phyloP scores from a whole-genome alignment of 2,329 filamentous ascomycete species.

The Clonostachys byssicola region DNA sequence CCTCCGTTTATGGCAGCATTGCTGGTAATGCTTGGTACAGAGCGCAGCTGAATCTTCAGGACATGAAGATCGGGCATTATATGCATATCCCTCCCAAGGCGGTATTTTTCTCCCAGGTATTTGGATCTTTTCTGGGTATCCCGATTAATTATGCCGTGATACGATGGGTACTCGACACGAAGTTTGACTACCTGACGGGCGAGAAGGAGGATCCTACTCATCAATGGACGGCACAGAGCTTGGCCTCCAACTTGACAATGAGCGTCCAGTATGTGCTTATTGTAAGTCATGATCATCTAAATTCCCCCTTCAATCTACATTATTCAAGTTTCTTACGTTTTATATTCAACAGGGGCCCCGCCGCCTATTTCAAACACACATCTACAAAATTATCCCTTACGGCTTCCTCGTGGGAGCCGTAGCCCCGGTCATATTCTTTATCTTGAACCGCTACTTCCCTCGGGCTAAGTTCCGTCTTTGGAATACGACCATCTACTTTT shows the following conservation, averaged over 20 bases:
- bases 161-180: slow-evolving; percentile 53
- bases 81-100: slow-evolving; percentile 56
- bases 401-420: slow-evolving; percentile 47
- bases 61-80: slow-evolving; percentile 62
- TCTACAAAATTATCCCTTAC: slow-evolving; percentile 44
- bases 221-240: slow-evolving; percentile 56
- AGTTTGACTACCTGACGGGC: slow-evolving; percentile 50
- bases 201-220: slow-evolving; percentile 45
- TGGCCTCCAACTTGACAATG: slow-evolving; percentile 46
- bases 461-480: slow-evolving; percentile 48
- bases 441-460: slow-evolving; percentile 48
- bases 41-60: slow-evolving; percentile 54
- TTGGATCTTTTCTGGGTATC: slow-evolving; percentile 53
- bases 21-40: slow-evolving; percentile 60
- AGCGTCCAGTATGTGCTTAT: slow-evolving; percentile 59
- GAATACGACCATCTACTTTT: slow-evolving; percentile 61
- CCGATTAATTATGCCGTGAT: slow-evolving; percentile 60
- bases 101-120: slow-evolving; percentile 58
- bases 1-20: slow-evolving; percentile 52
- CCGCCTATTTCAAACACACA: slow-evolving; percentile 40
- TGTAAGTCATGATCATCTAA: slow-evolving; percentile 17
- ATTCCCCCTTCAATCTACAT: not conserved
- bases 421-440: slow-evolving; percentile 40
- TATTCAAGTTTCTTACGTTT: not conserved
- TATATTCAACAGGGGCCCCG: slow-evolving; percentile 30